Base-by-base conservation (phyloP, 768 basidiomycete species). In the Podaxis sp. region DNA sequence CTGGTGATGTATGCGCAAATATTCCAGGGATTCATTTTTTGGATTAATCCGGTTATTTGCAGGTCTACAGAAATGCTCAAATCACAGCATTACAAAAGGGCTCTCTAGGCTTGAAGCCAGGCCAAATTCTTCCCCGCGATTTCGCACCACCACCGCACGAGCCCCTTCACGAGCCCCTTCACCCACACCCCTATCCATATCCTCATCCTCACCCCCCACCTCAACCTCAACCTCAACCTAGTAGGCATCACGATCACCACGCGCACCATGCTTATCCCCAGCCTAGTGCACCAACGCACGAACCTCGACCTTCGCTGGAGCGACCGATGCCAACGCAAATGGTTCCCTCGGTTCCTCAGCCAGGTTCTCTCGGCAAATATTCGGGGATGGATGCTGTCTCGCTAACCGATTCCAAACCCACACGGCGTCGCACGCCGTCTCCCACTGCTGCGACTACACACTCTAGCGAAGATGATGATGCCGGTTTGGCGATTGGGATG, bases 71-170 rank as follows among this genome's bases (percentile, higher is more conserved):
- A 68, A 28, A 72, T 70, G 55, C 74, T 74, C 22, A 73, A 73
- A 75, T 22, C 56, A 70, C 51, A 81, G 79, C n/a, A 73, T 81
- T 42, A 30, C 42, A 63, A 48, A 38, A 36, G 51, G 59, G 36
- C 3, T 79, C 82, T 36, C 70, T 85, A 26, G 82, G 82, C 61
- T 75, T 87, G 22, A 73, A 76, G 5, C 86, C 85, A 13, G 86
- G 86, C 12, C 84, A 87, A 72, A 74, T 87, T 40, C 75, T 85
- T 30, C 84, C 80, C n/a, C 77, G 74, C 40, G 75, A 75, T 54
- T 72, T 71, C 12, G 40, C 48, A 15, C 38, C 38, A 17, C 22
- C 26, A 2, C 48, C 22, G 46, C 51, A 22, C 44, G 7, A 46
- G 2, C 44, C 15, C 42, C 42, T 15, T 44, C 42, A 13, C n/a